Evolutionary conservation across 176 grass and related monocot species (phyloP), one percentile per base, ranked within the genome.

Genomic region (Elaeis guineensis): DNA sequence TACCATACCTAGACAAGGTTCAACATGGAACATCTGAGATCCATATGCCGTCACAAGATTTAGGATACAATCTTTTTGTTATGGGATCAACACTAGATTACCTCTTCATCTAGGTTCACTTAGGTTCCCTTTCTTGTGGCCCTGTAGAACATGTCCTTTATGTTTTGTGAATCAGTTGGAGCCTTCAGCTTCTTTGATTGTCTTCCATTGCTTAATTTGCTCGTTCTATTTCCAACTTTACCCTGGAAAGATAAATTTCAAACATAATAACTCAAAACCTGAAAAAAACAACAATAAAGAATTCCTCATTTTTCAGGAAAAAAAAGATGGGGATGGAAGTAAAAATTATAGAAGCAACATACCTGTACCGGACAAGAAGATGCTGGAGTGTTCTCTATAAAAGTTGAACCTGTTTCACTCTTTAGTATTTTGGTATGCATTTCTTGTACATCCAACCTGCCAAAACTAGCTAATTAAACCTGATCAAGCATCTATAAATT

Each of bases 81-180:
- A 24, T 16, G 8, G 3, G 1, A 24, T 25, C 22, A 25, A 15
- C 4, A 8, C 19, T 5, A 21, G 23, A 58, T 16, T 11, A 8
- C 62, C 22, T 24, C 2, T 1, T 53, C 21, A 68, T 14, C 35
- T 44, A 44, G 11, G 2, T 44, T 44, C 9, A 14, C 9, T 76
- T 67, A 72, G 52, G 17, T 62, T 65, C 81, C 72, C 25, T 52
- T 88, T 80, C 75, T 91, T 59, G 83, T 82, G 44, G 76, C 80
- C 71, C 72, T 97, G 50, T 65, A 62, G 74, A 98, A 98, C 87
- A 98, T 92, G 52, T 98, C 93, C 72, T 83, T 83, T 23, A 98
- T 92, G 72, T 89, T 98, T 72, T 80, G 75, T 2, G 87, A 98
- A 63, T 82, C 85, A 23, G 82, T 74, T 71, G 89, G 73, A 5